Evolutionary conservation across 2,329 filamentous ascomycete genomes (phyloP), one percentile per base, ranked within the genome.

Genomic region (Aspergillus terreus): DNA sequence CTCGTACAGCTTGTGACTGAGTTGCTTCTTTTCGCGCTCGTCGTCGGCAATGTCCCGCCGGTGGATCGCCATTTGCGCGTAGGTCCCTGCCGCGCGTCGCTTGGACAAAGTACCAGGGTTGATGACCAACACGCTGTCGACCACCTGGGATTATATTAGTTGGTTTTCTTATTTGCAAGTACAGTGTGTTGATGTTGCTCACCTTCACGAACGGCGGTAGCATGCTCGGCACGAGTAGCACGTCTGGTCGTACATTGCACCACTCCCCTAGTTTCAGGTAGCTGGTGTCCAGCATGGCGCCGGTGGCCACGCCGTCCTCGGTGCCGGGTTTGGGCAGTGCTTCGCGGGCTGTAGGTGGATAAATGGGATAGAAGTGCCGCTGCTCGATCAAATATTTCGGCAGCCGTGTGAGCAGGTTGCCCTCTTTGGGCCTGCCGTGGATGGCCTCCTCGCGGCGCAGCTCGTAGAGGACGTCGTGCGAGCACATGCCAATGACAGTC

Each of bases 211-310:
- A 96, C 2, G 91, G 87, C 21, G 88, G 88, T 60, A 97, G 71
- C 44, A 87, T 81, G 64, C 90, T 95, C 1, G 94, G 92, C 44
- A 88, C 77, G 44, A 97, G 78, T 63, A 97, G 72, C 35, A 97
- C 79, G 71, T 99, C 94, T 0, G 92, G 94, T 47, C 85, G 78
- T 2, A 91, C 87, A 57, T 87, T 88, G 63, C 94, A 81, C 84
- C 95, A 95, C 71, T 97, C 94, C 15, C 90, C 91, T 15, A 97
- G 74, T 73, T 94, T 92, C 59, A 95, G 68, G 71, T 94, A 96
- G 56, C 86, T 86, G 17, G 89, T 75, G 70, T 99, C 94, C 47
- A 97, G 69, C 77, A 87, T 85, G 0, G 90, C 84, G 0, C 92
- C 92, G 0, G 87, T 85, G 4, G 82, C 83, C 35, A 82, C 62